These are phyloP conservation scores for Myriangium duriaei DNA, from an alignment of 2,329 filamentous ascomycete genomes.

Conservation along the genomic window DNA sequence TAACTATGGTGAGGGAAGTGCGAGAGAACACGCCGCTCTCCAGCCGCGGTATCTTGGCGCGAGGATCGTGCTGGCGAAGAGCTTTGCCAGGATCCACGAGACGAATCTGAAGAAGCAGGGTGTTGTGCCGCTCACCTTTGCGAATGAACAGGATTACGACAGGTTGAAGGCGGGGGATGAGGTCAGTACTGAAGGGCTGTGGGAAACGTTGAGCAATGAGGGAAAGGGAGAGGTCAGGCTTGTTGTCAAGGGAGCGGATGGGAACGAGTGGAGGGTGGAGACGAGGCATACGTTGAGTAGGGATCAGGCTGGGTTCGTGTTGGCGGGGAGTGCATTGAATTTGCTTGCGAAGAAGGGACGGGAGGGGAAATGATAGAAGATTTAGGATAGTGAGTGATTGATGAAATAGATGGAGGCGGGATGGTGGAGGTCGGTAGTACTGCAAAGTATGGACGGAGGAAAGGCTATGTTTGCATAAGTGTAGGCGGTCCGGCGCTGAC, in stretches of 20 bases:
- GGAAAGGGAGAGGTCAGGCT: slow-evolving; percentile 68
- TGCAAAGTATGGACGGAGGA: too few relatives aligned
- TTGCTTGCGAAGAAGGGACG: slow-evolving; percentile 55
- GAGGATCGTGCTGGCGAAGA: slow-evolving; percentile 71
- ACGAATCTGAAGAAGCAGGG: slow-evolving; percentile 97
- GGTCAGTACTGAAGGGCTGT: slow-evolving; percentile 69
- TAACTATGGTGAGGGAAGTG: slow-evolving; percentile 90
- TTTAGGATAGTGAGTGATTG: too few relatives aligned
- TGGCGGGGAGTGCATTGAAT: slow-evolving; percentile 90
- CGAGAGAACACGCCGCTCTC: slow-evolving; percentile 77
- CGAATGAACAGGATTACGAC: slow-evolving; percentile 78
- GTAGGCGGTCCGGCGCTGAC: too few relatives aligned
- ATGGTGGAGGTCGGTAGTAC: too few relatives aligned
- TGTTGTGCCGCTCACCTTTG: slow-evolving; percentile 86
- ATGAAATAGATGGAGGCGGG: too few relatives aligned
- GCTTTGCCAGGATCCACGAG: slow-evolving; percentile 85
- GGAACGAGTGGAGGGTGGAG: slow-evolving; percentile 55
- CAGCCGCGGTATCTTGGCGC: slow-evolving; percentile 86
- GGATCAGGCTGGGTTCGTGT: slow-evolving; percentile 84
- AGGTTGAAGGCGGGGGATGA: slow-evolving; percentile 69
- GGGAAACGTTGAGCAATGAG: slow-evolving; percentile 64
- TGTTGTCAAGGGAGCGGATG: slow-evolving; percentile 35
- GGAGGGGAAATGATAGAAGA: too few relatives aligned
- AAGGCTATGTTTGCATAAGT: too few relatives aligned
- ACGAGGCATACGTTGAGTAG: slow-evolving; percentile 81